Base-by-base conservation (phyloP, 108 stramenopile species). In the Chaetoceros tenuissimus region DNA sequence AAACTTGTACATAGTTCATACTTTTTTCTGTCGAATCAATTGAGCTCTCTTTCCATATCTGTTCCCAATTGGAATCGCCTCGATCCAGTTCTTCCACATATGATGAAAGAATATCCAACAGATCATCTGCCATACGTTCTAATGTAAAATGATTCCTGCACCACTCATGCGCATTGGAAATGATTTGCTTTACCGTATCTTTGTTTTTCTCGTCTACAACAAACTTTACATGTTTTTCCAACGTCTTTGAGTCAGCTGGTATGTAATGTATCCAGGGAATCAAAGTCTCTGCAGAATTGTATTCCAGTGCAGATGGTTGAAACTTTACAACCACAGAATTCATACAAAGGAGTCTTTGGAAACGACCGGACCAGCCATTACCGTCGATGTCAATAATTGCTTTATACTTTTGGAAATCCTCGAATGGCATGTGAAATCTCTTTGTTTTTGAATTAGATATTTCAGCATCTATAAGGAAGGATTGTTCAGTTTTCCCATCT, bases 371-470 rank as follows among this genome's bases (percentile, higher is more conserved):
- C 75, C 75, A 80, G 28, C 50, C 60, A 44, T 80, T 77, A 3
- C 79, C 79, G 45, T 80, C 79, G 24, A 77, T 67, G 21, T 80
- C 79, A 26, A 80, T 66, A 31, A 80, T 62, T 16, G 75, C 79
- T 25, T 46, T 59, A 51, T 61, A 73, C 10, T 49, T 46, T 26
- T 52, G 54, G 44, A 71, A 77, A 46, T 65, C n/a, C n/a, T n/a
- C n/a, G n/a, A n/a, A n/a, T n/a, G n/a, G n/a, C n/a, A n/a, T n/a
- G n/a, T n/a, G n/a, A n/a, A n/a, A n/a, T n/a, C n/a, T n/a, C n/a
- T n/a, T n/a, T n/a, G n/a, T n/a, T n/a, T n/a, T n/a, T n/a, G n/a
- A n/a, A n/a, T n/a, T n/a, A n/a, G n/a, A n/a, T n/a, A n/a, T n/a
- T n/a, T n/a, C n/a, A n/a, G n/a, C n/a, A n/a, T n/a, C n/a, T n/a